Evolutionary conservation across 306 rosid species (phyloP), one percentile per base, ranked within the genome.

Genomic region (Prunus kanzakura): DNA sequence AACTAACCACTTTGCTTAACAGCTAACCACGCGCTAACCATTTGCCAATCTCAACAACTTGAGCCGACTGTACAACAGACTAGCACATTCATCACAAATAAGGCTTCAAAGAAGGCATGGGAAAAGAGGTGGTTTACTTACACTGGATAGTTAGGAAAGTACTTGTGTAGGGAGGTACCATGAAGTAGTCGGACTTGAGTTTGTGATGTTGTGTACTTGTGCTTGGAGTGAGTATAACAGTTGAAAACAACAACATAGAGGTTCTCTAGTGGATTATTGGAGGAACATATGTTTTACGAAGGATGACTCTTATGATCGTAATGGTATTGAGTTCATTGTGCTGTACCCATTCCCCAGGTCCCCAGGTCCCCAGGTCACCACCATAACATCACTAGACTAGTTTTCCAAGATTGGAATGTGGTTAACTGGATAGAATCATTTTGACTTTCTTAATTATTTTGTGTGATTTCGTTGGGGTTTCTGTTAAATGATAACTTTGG

Each of bases 401-500:
- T 10, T 32, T 64, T 18, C 23, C 69, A 64, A 7, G 8, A 19
- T 64, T 64, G 16, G 54, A 61, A 38, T 71, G 64, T 46, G 58
- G 55, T 27, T 23, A 63, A 67, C 10, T 14, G 56, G 15, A n/a
- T 8, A 79, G 25, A 29, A 16, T 68, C 71, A 4, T 73, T 71
- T 23, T 56, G 23, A 35, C 75, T 58, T 11, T 16, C 49, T 76
- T 25, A 46, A 45, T 52, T 49, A 22, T 25, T 67, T 38, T 67
- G 3, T 75, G 51, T 75, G 54, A 49, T 75, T 72, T 74, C 46
- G 72, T 62, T 51, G 35, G 51, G 74, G 66, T 64, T 66, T 27
- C 8, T 51, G 56, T 79, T 76, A 30, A 19, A 18, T 43, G 71
- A 63, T 89, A 75, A 81, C 67, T 73, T 82, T 69, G 54, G 74